phyloP scores from a whole-genome alignment of 148 eudicot species.

The Selenicereus undatus region DNA sequence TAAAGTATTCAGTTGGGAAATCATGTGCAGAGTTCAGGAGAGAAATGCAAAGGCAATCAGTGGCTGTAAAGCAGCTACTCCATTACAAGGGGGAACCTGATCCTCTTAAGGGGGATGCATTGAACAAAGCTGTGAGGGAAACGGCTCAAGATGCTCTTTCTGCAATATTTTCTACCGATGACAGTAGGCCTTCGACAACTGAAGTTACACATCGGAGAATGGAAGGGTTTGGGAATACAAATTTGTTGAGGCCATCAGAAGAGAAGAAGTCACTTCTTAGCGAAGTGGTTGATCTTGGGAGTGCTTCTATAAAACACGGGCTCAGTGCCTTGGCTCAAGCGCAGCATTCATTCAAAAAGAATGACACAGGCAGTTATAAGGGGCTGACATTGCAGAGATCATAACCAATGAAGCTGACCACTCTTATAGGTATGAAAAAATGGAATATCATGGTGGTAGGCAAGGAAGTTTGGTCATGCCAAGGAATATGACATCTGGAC shows the following conservation, averaged over 20 bases:
- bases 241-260: conserved; percentile 54
- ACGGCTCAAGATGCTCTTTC: conserved; percentile 90
- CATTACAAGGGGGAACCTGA: conserved; percentile 85
- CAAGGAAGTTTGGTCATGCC: conserved; percentile 38
- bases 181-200: conserved; percentile 48
- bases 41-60: conserved; percentile 97
- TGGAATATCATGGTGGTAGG: conserved; percentile 41
- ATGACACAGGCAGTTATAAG: conserved; percentile 70
- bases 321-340: conserved; percentile 61
- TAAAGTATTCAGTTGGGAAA: conserved; percentile 86
- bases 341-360: conserved; percentile 50
- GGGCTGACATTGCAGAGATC: conserved; percentile 81
- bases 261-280: conserved; percentile 80
- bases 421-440: conserved; percentile 53
- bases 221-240: conserved; percentile 92
- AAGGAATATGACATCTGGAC: conserved; percentile 43
- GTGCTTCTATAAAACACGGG: conserved; percentile 84
- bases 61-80: conserved; percentile 75
- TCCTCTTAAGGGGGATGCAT: conserved; percentile 88
- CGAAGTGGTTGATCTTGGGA: conserved; percentile 89
- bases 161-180: conserved; percentile 77
- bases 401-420: conserved; percentile 58
- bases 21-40: conserved; percentile 89
- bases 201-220: conserved; percentile 68
- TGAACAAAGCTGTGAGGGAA: conserved; percentile 90